These are phyloP conservation scores for Colletotrichum coccodes DNA, from an alignment of 2,329 filamentous ascomycete species.

Conservation along the genomic window DNA sequence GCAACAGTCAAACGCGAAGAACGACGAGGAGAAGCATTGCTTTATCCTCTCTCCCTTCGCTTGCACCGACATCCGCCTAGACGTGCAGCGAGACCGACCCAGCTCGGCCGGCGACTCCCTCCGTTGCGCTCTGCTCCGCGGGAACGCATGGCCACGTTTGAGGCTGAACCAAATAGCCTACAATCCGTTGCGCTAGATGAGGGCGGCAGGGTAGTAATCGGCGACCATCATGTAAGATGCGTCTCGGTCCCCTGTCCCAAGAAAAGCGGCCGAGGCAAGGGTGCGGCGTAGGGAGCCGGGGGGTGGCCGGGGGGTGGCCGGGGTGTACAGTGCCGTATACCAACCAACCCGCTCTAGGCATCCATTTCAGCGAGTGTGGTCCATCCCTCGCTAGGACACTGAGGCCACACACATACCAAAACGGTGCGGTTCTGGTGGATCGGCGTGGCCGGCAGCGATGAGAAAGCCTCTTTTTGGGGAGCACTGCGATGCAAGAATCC, in stretches of 20 bases:
- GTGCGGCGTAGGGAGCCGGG: background rate
- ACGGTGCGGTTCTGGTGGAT: no score
- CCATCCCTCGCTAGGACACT: background rate
- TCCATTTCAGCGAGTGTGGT: background rate
- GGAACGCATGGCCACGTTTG: background rate
- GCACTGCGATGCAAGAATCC: background rate
- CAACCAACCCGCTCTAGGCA: background rate
- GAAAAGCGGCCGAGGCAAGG: background rate
- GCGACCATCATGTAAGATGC: conserved; percentile 14
- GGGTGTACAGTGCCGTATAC: background rate
- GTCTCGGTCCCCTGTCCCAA: background rate
- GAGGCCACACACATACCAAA: no score
- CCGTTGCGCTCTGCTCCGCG: background rate
- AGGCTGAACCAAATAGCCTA: background rate
- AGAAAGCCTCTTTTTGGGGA: background rate
- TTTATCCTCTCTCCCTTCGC: background rate
- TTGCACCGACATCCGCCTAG: background rate
- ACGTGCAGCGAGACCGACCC: background rate
- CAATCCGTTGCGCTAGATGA: background rate
- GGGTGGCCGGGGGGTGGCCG: background rate
- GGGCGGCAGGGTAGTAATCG: conserved; percentile 11
- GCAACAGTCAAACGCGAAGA: no score
- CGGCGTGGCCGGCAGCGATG: background rate
- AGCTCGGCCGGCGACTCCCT: background rate
- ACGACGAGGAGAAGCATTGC: background rate